phyloP scores from a whole-genome alignment of 78 protist genomes.

The Acrasis kona region DNA sequence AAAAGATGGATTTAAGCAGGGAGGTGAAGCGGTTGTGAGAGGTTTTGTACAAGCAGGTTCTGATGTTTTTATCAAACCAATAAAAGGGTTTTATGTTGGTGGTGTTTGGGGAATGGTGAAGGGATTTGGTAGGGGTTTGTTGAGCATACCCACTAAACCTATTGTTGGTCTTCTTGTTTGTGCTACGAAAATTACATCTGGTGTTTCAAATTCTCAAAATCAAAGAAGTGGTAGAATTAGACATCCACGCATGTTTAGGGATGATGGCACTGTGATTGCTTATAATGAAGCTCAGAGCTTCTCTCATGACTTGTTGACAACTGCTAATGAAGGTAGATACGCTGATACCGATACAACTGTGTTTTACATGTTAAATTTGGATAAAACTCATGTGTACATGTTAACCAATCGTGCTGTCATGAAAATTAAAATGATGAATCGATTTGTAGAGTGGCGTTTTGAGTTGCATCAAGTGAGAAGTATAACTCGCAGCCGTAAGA shows the following conservation, averaged over 20 bases:
- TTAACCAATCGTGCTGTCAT: background rate
- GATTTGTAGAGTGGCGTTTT: background rate
- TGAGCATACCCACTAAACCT: conserved; percentile 38
- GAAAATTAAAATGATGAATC: background rate
- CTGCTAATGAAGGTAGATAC: background rate
- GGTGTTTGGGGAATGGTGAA: conserved; percentile 29
- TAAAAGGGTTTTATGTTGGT: conserved; percentile 5
- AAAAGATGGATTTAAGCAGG: background rate
- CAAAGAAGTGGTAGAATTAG: background rate
- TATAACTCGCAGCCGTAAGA: no score
- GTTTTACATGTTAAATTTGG: background rate
- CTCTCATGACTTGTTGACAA: background rate
- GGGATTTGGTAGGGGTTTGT: conserved; percentile 35
- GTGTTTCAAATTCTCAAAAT: background rate
- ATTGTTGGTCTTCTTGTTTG: conserved; percentile 17
- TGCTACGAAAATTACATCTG: conserved; percentile 16
- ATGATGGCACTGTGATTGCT: background rate
- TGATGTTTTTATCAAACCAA: conserved; percentile 28
- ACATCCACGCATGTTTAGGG: background rate
- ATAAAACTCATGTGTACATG: background rate
- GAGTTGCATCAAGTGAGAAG: no score
- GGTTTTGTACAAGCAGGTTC: conserved; percentile 11
- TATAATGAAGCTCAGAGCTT: background rate
- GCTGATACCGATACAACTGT: background rate
- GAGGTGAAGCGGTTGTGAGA: background rate